Evolutionary conservation across 495 filamentous ascomycete genomes (phyloP), one percentile per base, ranked within the genome.

Genomic region (Penicillium cataractarum): DNA sequence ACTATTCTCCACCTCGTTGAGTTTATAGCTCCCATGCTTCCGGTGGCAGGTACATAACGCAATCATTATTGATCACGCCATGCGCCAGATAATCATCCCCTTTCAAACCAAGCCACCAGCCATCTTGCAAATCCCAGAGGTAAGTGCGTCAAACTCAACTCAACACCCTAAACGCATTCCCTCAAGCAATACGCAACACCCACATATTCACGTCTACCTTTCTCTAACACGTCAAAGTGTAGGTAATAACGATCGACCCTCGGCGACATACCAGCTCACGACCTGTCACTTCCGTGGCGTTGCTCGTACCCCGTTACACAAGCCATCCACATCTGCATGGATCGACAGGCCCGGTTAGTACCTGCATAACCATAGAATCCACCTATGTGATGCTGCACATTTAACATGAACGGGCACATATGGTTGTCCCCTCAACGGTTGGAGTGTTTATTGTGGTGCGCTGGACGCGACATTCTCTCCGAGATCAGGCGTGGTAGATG

Each of bases 401-500:
- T 51, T 35, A 59, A 17, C 46, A 37, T 27, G 39, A 48, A 49
- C 42, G 46, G 31, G 51, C 19, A 58, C 44, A 57, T 53, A 21
- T 22, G 40, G 67, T 67, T 70, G 52, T 65, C 65, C 57, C 55
- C 62, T 70, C 65, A 70, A 70, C 67, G n/a, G 33, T 39, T 48
- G 54, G 24, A 6, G 26, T 62, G 39, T 64, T 64, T 61, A 40
- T 57, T 64, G 33, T 59, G 49, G 40, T 58, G 26, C 26, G 22
- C 24, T 48, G 19, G 53, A 26, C 15, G 24, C n/a, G 24, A 21
- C 15, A 54, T 32, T n/a, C 51, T 35, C 15, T 54, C 51, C 51
- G 51, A 54, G 50, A 35, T 19, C 29, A 6, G 21, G 50, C 29
- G 22, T 6, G 19, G 1, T 10, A 8, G 17, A 54, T 54, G 17